Conservation (phyloP, 2,329 filamentous ascomycete species). For the Colletotrichum chlorophyti region DNA sequence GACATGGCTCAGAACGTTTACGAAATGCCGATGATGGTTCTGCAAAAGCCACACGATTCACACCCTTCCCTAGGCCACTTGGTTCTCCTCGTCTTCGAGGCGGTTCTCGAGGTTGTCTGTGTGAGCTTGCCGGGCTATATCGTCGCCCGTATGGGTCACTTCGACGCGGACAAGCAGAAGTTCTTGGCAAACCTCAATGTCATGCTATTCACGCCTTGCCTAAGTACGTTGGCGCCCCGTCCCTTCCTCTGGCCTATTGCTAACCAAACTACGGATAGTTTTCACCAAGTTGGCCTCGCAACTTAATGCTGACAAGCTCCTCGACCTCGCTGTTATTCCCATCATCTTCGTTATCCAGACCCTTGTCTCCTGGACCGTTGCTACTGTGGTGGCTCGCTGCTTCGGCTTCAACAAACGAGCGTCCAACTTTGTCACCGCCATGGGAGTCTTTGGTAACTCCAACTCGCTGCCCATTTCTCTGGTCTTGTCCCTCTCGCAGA, state of each 20-base stretch:
- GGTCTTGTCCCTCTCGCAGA: slow-evolving; percentile 91
- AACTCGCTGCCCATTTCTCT: slow-evolving; percentile 97
- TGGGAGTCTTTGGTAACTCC: slow-evolving; percentile 97
- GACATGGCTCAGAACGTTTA: slow-evolving; percentile 45
- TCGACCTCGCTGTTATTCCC: slow-evolving; percentile 93
- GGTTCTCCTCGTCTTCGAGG: slow-evolving; percentile 87
- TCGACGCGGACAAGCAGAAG: slow-evolving; percentile 95
- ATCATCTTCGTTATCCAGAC: slow-evolving; percentile 92
- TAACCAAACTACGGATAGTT: slow-evolving; percentile 59
- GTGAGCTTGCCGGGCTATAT: slow-evolving; percentile 95
- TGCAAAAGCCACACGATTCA: slow-evolving; percentile 52
- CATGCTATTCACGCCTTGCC: slow-evolving; percentile 93
- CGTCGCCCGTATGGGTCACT: slow-evolving; percentile 87
- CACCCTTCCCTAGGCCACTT: slow-evolving; percentile 75
- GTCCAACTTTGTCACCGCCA: slow-evolving; percentile 93
- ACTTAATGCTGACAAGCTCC: slow-evolving; percentile 87
- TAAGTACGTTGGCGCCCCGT: slow-evolving; percentile 73
- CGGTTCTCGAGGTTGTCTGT: slow-evolving; percentile 93
- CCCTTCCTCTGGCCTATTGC: neutral
- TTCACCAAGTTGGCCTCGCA: slow-evolving; percentile 97
- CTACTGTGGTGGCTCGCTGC: slow-evolving; percentile 71
- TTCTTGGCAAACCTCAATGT: slow-evolving; percentile 97
- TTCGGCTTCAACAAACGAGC: slow-evolving; percentile 86
- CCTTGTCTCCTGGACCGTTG: slow-evolving; percentile 81
- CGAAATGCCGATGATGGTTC: slow-evolving; percentile 48